phyloP scores from a whole-genome alignment of 371 early-diverging fungal genomes.

The Syncephalastrum sp. region DNA sequence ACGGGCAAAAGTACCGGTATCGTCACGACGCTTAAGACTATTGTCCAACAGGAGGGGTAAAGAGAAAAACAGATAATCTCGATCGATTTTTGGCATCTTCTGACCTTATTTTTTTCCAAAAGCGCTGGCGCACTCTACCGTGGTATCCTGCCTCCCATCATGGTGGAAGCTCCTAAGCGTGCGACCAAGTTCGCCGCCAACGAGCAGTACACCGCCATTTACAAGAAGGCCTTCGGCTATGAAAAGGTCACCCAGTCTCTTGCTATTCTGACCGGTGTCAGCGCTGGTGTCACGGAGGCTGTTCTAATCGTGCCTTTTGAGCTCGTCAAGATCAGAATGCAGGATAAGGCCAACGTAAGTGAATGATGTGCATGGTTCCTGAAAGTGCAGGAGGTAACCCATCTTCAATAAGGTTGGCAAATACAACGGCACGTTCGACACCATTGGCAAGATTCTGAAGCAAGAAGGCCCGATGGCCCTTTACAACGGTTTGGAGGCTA shows the following conservation, averaged over 20 bases:
- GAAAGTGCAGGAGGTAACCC: not conserved
- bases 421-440: slow-evolving; percentile 77
- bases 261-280: slow-evolving; percentile 88
- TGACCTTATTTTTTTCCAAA: slow-evolving; percentile 1
- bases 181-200: slow-evolving; percentile 97
- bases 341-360: slow-evolving; percentile 76
- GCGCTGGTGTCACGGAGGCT: slow-evolving; percentile 94
- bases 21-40: slow-evolving; percentile 53
- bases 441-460: slow-evolving; percentile 69
- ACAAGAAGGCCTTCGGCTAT: slow-evolving; percentile 66
- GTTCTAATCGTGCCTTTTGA: slow-evolving; percentile 90
- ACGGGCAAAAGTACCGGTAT: slow-evolving; percentile 58
- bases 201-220: slow-evolving; percentile 80
- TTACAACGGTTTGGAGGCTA: slow-evolving; percentile 92
- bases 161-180: slow-evolving; percentile 98
- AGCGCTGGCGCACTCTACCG: slow-evolving; percentile 83
- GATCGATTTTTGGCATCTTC: slow-evolving; percentile 1
- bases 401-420: slow-evolving; percentile 57
- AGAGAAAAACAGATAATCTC: not conserved
- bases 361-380: not conserved
- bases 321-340: slow-evolving; percentile 93
- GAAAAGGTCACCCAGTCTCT: slow-evolving; percentile 74
- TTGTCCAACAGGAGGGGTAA: slow-evolving; percentile 92
- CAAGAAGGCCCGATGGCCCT: slow-evolving; percentile 84
- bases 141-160: slow-evolving; percentile 94